Conservation (phyloP, 139 green algal species). For the Asterochloris erici region DNA sequence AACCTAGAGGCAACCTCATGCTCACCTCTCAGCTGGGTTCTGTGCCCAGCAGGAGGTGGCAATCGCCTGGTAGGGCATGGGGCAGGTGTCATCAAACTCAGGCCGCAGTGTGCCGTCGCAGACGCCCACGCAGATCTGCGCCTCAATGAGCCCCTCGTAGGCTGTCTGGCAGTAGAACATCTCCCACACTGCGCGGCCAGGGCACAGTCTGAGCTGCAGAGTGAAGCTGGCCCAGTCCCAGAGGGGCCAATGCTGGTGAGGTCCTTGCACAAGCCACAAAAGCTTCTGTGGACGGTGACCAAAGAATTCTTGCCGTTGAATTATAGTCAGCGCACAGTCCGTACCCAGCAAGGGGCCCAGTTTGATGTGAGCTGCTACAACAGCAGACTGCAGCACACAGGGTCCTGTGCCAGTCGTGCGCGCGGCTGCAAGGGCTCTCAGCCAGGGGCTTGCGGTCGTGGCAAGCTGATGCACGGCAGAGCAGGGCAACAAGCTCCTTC, state of each 20-base stretch:
- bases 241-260: no score
- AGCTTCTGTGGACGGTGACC: no score
- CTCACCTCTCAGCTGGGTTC: slow-evolving; percentile 13
- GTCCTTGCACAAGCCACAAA: no score
- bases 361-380: not conserved
- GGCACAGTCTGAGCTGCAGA: no score
- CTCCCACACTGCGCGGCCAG: slow-evolving; percentile 24
- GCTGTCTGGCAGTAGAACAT: slow-evolving; percentile 23
- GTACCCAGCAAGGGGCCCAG: no score
- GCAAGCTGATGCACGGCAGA: not conserved
- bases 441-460: not conserved
- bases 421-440: not conserved
- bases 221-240: no score
- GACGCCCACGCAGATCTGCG: slow-evolving; percentile 21
- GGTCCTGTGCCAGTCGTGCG: not conserved
- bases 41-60: slow-evolving; percentile 16
- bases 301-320: no score
- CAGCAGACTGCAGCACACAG: not conserved
- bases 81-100: slow-evolving; percentile 16
- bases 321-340: no score
- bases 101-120: slow-evolving; percentile 13
- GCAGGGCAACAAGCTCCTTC: not conserved
- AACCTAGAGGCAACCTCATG: not conserved
- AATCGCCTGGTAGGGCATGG: slow-evolving; percentile 6
- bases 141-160: slow-evolving; percentile 23